Evolutionary conservation across 2,329 filamentous ascomycete genomes (phyloP).

Genomic region (Penicillium capsulatum): DNA sequence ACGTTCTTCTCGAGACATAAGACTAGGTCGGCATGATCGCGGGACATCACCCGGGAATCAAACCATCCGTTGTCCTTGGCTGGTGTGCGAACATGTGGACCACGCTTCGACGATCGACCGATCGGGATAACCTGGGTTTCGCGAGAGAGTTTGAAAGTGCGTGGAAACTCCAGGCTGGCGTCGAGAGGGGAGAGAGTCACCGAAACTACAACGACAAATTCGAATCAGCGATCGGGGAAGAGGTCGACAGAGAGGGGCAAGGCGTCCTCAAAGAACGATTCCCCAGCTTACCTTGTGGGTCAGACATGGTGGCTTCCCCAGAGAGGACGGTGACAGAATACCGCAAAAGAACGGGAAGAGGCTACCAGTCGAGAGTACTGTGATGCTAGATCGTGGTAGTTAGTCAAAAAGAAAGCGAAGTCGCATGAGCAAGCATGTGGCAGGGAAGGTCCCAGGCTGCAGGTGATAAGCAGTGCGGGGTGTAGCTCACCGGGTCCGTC

Average conservation of each 20-base stretch:
- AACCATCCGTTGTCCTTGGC: constrained; percentile 42
- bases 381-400: neutral
- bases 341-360: too few relatives aligned
- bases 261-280: neutral
- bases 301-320: constrained; percentile 20
- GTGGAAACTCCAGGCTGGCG: constrained; percentile 25
- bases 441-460: constrained; percentile 1
- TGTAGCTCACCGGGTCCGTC: constrained; percentile 5
- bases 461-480: constrained; percentile 3
- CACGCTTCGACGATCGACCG: constrained; percentile 42
- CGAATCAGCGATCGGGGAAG: too few relatives aligned
- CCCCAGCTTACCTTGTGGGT: constrained; percentile 21
- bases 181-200: constrained; percentile 32
- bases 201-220: too few relatives aligned
- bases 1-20: constrained; percentile 29
- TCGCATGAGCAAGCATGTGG: neutral
- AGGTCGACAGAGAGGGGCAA: too few relatives aligned
- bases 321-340: too few relatives aligned
- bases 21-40: constrained; percentile 41
- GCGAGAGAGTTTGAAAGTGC: constrained; percentile 31
- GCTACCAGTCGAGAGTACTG: too few relatives aligned
- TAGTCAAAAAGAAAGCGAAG: neutral
- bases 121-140: constrained; percentile 31
- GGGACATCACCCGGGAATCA: constrained; percentile 47
- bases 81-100: constrained; percentile 35